phyloP scores from a whole-genome alignment of 2,329 filamentous ascomycete genomes.

The Stagonosporopsis chrysanthemi region DNA sequence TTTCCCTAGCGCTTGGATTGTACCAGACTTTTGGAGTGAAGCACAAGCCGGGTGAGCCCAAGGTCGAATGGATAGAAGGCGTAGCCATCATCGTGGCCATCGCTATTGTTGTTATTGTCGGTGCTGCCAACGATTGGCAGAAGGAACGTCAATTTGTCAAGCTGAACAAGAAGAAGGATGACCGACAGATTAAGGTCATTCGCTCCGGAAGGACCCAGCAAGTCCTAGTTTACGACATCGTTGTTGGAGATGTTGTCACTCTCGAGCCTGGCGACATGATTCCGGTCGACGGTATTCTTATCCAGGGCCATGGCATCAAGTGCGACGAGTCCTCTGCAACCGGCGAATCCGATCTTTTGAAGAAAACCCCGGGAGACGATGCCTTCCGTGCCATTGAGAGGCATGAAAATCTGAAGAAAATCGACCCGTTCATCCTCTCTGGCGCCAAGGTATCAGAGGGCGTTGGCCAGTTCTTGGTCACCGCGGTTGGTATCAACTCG shows the following conservation, averaged over 20 bases:
- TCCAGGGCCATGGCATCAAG: slow-evolving; percentile 70
- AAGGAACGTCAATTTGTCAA: slow-evolving; percentile 83
- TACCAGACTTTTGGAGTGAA: slow-evolving; percentile 72
- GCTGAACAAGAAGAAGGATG: slow-evolving; percentile 80
- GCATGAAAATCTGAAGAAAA: slow-evolving; percentile 67
- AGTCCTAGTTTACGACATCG: slow-evolving; percentile 70
- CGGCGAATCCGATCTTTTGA: slow-evolving; percentile 75
- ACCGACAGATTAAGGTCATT: slow-evolving; percentile 75
- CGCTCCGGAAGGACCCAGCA: slow-evolving; percentile 75
- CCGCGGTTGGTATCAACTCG: slow-evolving; percentile 75
- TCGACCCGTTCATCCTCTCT: slow-evolving; percentile 87
- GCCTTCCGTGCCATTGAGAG: slow-evolving; percentile 71
- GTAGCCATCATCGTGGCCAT: slow-evolving; percentile 81
- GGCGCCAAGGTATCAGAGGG: slow-evolving; percentile 81
- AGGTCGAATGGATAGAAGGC: slow-evolving; percentile 82
- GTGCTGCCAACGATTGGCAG: slow-evolving; percentile 82
- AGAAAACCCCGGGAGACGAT: slow-evolving; percentile 70
- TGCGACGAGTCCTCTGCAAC: slow-evolving; percentile 79
- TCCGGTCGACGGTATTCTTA: slow-evolving; percentile 74
- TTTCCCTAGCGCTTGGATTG: slow-evolving; percentile 76
- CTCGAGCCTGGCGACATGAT: slow-evolving; percentile 74
- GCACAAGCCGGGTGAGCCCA: slow-evolving; percentile 60
- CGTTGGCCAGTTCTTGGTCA: slow-evolving; percentile 77
- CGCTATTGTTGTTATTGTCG: slow-evolving; percentile 76
- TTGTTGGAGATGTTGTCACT: slow-evolving; percentile 75